Evolutionary conservation across 805 yeast species (phyloP).

Genomic region (Sugiyamaella lignohabitans): DNA sequence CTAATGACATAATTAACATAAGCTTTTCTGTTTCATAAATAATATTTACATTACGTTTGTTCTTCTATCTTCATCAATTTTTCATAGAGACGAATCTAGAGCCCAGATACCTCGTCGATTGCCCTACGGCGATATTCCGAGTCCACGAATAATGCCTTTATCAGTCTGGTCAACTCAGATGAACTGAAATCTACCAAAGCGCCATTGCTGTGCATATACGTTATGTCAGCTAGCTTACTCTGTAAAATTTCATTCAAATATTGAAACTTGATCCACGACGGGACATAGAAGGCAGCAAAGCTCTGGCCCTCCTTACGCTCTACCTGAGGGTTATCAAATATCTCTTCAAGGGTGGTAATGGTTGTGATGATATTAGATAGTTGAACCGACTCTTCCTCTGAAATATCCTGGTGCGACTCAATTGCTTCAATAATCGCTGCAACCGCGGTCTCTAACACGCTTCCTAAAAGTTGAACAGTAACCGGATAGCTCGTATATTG

Average conservation of each 20-base stretch:
- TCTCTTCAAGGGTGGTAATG: conserved; percentile 13
- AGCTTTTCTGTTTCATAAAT: too few species aligned
- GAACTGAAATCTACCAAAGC: conserved; percentile 31
- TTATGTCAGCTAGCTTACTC: conserved; percentile 28
- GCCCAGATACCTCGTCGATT: conserved; percentile 19
- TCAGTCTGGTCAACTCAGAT: conserved; percentile 27
- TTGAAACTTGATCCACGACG: conserved; percentile 35
- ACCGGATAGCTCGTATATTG: conserved; percentile 12
- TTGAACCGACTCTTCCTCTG: conserved; percentile 26
- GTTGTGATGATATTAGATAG: conserved; percentile 15
- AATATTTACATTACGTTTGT: too few species aligned
- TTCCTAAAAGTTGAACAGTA: conserved; percentile 15
- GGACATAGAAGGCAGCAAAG: conserved; percentile 26
- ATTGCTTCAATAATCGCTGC: conserved; percentile 19
- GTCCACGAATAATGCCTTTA: conserved; percentile 32
- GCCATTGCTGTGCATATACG: conserved; percentile 23
- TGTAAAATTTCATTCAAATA: conserved; percentile 30
- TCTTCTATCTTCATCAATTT: too few species aligned
- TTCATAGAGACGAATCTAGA: too few species aligned
- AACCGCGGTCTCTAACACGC: conserved; percentile 25
- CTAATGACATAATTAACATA: too few species aligned
- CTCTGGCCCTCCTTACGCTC: neutral
- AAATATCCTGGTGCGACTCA: conserved; percentile 25
- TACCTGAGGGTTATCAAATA: conserved; percentile 9
- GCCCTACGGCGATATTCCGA: conserved; percentile 26